Evolutionary conservation across 441 rosid genomes (phyloP).

Genomic region (Euphorbia corollata): DNA sequence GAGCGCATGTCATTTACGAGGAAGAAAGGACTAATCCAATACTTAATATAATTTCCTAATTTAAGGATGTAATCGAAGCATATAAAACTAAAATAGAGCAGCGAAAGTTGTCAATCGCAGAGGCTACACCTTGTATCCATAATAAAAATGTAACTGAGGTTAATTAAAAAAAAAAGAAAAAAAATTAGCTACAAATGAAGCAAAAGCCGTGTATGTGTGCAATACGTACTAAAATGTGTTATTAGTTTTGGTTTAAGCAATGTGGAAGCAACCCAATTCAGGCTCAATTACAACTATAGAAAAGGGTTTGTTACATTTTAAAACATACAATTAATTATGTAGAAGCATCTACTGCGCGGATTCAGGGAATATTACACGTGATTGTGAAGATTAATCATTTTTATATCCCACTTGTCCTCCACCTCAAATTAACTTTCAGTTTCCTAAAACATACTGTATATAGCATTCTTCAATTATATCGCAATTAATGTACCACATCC

Average conservation of each 20-base stretch:
- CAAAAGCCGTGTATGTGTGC: constrained; percentile 14
- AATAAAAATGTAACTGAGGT: neutral
- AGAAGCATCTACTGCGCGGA: constrained; percentile 38
- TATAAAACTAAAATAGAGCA: too few species aligned
- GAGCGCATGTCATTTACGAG: too few species aligned
- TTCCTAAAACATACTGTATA: too few species aligned
- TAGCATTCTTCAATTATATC: too few species aligned
- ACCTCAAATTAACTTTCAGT: neutral
- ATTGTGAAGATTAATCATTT: constrained; percentile 19
- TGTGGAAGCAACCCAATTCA: constrained; percentile 30
- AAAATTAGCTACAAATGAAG: neutral
- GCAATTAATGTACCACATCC: too few species aligned
- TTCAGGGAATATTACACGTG: constrained; percentile 46
- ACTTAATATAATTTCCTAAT: too few species aligned
- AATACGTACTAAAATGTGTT: neutral
- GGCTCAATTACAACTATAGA: constrained; percentile 13
- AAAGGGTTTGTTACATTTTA: constrained; percentile 4
- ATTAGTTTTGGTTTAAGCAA: constrained; percentile 20
- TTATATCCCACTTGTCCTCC: constrained; percentile 5
- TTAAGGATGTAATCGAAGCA: too few species aligned
- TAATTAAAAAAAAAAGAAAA: neutral
- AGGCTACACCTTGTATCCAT: too few species aligned
- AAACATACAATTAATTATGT: neutral
- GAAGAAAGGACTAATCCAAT: too few species aligned
- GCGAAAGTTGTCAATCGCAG: too few species aligned